phyloP scores from a whole-genome alignment of 768 basidiomycete species.

The Macrolepiota dolichaula region DNA sequence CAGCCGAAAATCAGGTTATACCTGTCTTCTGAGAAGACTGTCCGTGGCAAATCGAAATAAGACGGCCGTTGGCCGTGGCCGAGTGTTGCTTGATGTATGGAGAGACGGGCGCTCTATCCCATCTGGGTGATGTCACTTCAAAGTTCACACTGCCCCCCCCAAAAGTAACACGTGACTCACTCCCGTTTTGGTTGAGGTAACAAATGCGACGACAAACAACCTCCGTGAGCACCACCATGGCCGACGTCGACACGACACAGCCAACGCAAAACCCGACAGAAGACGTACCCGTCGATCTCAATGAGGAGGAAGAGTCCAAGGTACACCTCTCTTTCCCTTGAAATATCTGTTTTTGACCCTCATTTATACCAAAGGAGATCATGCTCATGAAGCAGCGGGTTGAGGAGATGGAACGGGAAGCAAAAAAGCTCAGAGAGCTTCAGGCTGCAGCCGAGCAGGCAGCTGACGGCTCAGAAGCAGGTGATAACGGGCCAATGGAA shows the following conservation, averaged over 20 bases:
- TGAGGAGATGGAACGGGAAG: constrained; percentile 91
- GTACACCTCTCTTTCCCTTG: constrained; percentile 26
- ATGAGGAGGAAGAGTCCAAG: constrained; percentile 63
- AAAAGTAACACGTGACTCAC: constrained; percentile 4
- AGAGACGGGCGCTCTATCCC: not conserved
- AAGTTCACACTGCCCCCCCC: not conserved
- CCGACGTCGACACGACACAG: constrained; percentile 48
- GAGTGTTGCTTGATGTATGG: not conserved
- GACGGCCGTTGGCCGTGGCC: not conserved
- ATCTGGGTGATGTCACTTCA: not conserved
- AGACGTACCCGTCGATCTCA: constrained; percentile 49
- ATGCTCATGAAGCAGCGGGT: constrained; percentile 89
- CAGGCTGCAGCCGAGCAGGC: constrained; percentile 74
- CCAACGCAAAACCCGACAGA: constrained; percentile 29
- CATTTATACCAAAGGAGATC: constrained; percentile 59
- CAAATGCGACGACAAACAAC: not conserved
- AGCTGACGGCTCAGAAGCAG: constrained; percentile 41
- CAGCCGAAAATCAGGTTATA: not conserved
- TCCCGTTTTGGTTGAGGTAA: not conserved
- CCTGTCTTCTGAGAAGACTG: not conserved
- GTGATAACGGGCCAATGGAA: constrained; percentile 54
- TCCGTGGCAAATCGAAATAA: not conserved
- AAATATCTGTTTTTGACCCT: constrained; percentile 15
- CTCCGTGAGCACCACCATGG: constrained; percentile 28
- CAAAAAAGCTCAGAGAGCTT: constrained; percentile 81